Conservation (phyloP, 371 early-diverging fungal species). For the Cokeromyces recurvatus region DNA sequence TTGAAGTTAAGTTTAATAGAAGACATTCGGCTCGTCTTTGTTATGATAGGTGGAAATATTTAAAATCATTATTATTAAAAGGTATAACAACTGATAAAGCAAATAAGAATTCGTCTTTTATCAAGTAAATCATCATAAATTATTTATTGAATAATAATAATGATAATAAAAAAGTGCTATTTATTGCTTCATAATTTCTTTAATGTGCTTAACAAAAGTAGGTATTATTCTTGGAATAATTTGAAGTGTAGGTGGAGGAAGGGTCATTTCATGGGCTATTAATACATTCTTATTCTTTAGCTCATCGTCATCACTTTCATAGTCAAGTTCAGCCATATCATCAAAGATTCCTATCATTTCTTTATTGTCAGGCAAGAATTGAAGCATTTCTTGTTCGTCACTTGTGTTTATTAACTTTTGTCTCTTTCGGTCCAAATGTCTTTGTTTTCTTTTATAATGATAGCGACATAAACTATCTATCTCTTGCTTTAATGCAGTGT, state of each 20-base stretch:
- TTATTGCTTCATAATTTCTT: not conserved
- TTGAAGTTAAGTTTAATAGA: conserved; percentile 17
- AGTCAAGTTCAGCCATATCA: conserved; percentile 26
- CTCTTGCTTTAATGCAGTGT: conserved; percentile 26
- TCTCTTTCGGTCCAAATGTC: conserved; percentile 35
- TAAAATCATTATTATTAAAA: conserved; percentile 17
- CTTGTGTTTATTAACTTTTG: conserved; percentile 24
- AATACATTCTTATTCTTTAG: not conserved
- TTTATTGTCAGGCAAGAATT: conserved; percentile 20
- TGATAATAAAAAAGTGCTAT: no score
- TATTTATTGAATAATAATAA: no score
- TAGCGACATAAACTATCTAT: conserved; percentile 31
- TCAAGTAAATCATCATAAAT: not conserved
- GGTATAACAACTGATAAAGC: conserved; percentile 13
- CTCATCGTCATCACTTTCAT: conserved; percentile 10
- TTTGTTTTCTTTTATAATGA: conserved; percentile 27
- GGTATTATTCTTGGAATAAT: conserved; percentile 22
- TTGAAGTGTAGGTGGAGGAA: conserved; percentile 14
- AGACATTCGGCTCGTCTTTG: conserved; percentile 25
- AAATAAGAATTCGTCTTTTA: conserved; percentile 3
- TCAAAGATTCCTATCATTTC: conserved; percentile 24
- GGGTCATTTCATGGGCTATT: conserved; percentile 17
- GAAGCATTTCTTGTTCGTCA: conserved; percentile 15
- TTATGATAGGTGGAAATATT: conserved; percentile 19
- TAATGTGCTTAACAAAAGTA: conserved; percentile 17